Base-by-base conservation (phyloP, 2,329 filamentous ascomycete genomes). In the Talaromyces sp. region DNA sequence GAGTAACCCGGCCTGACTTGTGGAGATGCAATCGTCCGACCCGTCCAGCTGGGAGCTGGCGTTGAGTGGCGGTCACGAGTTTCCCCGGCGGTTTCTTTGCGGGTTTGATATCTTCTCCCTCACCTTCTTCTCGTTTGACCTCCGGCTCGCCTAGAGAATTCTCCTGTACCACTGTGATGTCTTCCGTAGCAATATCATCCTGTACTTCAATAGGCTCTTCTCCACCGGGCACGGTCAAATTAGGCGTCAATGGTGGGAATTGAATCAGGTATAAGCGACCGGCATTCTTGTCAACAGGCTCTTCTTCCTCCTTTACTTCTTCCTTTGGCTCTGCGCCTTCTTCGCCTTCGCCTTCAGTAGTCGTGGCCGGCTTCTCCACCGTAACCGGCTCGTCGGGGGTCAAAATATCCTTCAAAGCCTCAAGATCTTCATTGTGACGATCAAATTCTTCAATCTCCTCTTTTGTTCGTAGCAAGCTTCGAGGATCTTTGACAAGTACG, bases 1-100 rank as follows among this genome's bases (percentile, higher is more conserved):
- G 76, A 11, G 84, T 86, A 38, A 87, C 85, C 54, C 83, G 83
- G 5, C 88, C 88, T 3, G 86, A 89, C 54, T 82, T 79, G 73
- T 88, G 86, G 3, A 89, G 82, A 38, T 86, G 81, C 29, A 90
- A 72, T 71, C 88, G 88, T 60, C 88, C 88, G 6, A 86, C 86
- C 5, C 79, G 75, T 1, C 87, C 87, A 0, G 82, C 78, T 1
- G 83, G 81, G 4, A 85, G 77, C 31, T 78, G 74, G 69, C 75
- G 78, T 58, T 78, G 72, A 3, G 74, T 72, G 2, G 79, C 82
- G 53, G 73, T 82, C 70, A 75, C 74, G 6, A 80, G 73, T 59
- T 76, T 73, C 13, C 73, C 68, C 5, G 70, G 64, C 3, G 60
- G 60, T 53, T 69, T 69, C 22, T 25, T 47, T 53, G 59, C 29